Evolutionary conservation across 192 early-diverging fungal genomes (phyloP), one percentile per base, ranked within the genome.

Genomic region (Chytriomyces confervae): DNA sequence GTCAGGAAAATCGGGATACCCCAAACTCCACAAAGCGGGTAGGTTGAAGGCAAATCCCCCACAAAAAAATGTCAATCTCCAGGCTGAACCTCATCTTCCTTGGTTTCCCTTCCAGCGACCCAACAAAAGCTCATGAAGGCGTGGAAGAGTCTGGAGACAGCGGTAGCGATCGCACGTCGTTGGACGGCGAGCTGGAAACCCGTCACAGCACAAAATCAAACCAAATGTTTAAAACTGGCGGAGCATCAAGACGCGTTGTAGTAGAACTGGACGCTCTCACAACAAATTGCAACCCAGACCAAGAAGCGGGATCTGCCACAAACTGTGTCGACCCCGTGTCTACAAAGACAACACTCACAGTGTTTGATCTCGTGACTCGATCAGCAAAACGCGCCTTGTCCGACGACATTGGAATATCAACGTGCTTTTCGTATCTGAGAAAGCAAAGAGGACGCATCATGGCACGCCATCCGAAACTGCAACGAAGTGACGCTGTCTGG

Each of bases 341-440:
- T 36, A 36, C 36, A 36, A 36, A 36, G 36, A 36, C 36, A 36
- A 36, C 36, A 36, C 36, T 36, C 36, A 74, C 61, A 1, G 24
- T 74, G 8, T 74, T 29, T 18, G 72, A 74, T 60, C 23, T 74
- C 20, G 53, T 74, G 57, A 74, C 63, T 57, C 72, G 72, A 9
- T 20, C 61, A 27, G 72, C 61, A 36, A 50, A 60, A 23, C 13
- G 44, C 27, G 8, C 44, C 44, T 45, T 74, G 10, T 7, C 53
- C 2, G 61, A 18, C 36, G 72, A 74, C 46, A 20, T 8, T 8
- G 61, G 61, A n/a, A 61, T 74, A 9, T 29, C 61, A n/a, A 18
- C 7, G 18, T 46, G 72, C 46, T 44, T 74, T 7, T 9, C 8
- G 27, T 7, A n/a, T 24, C 8, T 74, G 9, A 18, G 61, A n/a